Percentiles rank a stretch among this genome's conserved stretches.
Evolutionary conservation across 139 green algal species (phyloP).

Genomic region (Pedinophyceae sp.): DNA sequence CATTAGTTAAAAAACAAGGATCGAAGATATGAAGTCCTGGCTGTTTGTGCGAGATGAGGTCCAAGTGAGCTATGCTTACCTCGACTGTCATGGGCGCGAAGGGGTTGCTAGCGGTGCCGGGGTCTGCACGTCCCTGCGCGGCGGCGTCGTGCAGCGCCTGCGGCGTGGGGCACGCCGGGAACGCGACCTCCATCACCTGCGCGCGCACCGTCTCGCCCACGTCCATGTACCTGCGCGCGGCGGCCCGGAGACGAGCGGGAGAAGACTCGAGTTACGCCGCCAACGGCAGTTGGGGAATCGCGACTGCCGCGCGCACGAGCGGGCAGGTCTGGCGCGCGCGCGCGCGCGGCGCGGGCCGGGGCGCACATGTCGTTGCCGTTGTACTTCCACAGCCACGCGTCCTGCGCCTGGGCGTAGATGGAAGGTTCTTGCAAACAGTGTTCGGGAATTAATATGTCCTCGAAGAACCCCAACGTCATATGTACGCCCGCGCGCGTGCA

Average conservation of each 20-base stretch:
- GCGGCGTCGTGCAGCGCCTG: background rate
- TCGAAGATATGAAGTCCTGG: conserved; percentile 6
- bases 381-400: conserved; percentile 65
- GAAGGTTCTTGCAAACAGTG: conserved; percentile 43
- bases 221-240: no score
- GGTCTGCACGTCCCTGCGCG: background rate
- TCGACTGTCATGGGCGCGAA: conserved; percentile 22
- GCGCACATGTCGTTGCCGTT: conserved; percentile 58
- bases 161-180: background rate
- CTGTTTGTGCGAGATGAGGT: background rate
- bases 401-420: conserved; percentile 44
- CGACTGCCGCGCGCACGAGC: no score
- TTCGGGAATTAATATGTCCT: conserved; percentile 67
- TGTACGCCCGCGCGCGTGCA: conserved; percentile 45
- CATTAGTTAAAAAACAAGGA: no score
- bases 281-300: no score
- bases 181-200: conserved; percentile 8
- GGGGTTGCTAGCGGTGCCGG: conserved; percentile 23
- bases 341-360: no score
- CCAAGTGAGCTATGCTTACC: background rate
- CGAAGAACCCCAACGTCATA: conserved; percentile 78
- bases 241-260: no score
- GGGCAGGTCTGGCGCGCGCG: no score
- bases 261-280: no score
- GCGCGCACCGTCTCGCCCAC: conserved; percentile 22